Evolutionary conservation across 768 basidiomycete species (phyloP), one percentile per base, ranked within the genome.

Genomic region (Boletus vermiculosoides): DNA sequence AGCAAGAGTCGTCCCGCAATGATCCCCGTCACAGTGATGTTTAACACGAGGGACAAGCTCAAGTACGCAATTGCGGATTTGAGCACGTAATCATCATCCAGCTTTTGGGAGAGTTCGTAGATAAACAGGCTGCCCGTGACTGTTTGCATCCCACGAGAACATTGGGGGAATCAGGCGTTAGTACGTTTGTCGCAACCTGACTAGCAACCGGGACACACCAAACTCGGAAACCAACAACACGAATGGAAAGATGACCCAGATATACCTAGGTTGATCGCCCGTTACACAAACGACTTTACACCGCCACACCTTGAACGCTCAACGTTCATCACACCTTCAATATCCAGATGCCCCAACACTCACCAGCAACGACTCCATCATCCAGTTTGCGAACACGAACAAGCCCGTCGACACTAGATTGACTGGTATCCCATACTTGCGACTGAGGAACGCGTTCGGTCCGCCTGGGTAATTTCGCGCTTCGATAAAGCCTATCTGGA

Each of bases 361-460:
- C 45, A 65, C 64, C 55, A 65, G 18, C 28, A 65, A 45, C 1
- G 57, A 49, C 30, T 65, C 64, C 53, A 66, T 65, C 64, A 65
- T 60, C 64, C 64, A 65, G 25, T 57, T 63, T 3, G 57, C 57
- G 9, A 60, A 23, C 18, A 66, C n/a, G n/a, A 63, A 66, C 33
- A 65, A 20, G 22, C 15, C 22, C 13, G 51, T 40, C n/a, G 61
- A 55, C 23, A 31, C 55, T 15, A 60, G 10, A 33, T 18, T 15
- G 8, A 60, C 11, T 22, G 64, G 51, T 5, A 33, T 45, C 12
- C 30, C 4, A 28, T 33, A 57, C 7, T 18, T 44, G 0, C 9
- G 0, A 9, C 52, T 53, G 39, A 65, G 45, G 30, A 44, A 65
- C 1, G 0, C 30, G 6, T 53, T 66, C 12, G 64, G 61, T 25